A percentile compares a stretch with the other conserved stretches of the same genome.
Conservation (phyloP, 2,329 filamentous ascomycete genomes). For the Pyricularia pennisetigena region DNA sequence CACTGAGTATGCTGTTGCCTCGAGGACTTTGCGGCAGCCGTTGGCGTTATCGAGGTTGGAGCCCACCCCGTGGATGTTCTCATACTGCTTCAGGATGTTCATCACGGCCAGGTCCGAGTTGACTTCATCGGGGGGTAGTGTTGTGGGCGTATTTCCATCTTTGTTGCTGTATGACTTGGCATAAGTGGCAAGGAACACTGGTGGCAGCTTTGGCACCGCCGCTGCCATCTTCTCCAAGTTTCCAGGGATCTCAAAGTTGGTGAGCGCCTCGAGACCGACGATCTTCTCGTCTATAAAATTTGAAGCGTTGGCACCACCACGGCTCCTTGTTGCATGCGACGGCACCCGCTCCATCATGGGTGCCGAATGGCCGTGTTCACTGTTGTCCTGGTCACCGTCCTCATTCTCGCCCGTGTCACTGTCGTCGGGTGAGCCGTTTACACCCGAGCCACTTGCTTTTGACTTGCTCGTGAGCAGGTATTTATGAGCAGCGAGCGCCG, state of each 20-base stretch:
- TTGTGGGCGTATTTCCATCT: slow-evolving; percentile 45
- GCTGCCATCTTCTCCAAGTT: slow-evolving; percentile 47
- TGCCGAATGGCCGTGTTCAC: slow-evolving; percentile 32
- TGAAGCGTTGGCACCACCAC: slow-evolving; percentile 38
- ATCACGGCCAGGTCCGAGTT: slow-evolving; percentile 11
- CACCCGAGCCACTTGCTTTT: slow-evolving; percentile 27
- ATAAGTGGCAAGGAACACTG: slow-evolving; percentile 46
- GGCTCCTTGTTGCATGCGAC: slow-evolving; percentile 54
- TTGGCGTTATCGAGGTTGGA: slow-evolving; percentile 45
- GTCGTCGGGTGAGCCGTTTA: slow-evolving; percentile 35
- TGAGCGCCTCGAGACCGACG: slow-evolving; percentile 49
- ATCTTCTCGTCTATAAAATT: slow-evolving; percentile 49
- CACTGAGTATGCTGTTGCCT: slow-evolving; percentile 40
- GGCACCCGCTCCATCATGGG: slow-evolving; percentile 53
- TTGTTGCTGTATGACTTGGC: slow-evolving; percentile 46
- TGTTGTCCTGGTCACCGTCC: slow-evolving; percentile 38
- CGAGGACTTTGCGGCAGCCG: slow-evolving; percentile 44
- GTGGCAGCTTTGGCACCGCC: slow-evolving; percentile 49
- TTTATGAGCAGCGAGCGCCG: slow-evolving; percentile 52
- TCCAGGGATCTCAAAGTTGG: slow-evolving; percentile 47
- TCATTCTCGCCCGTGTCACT: slow-evolving; percentile 43
- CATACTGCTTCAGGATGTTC: slow-evolving; percentile 27
- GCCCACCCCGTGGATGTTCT: slow-evolving; percentile 40
- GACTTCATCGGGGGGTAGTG: slow-evolving; percentile 41
- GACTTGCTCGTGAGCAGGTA: slow-evolving; percentile 49